phyloP scores from a whole-genome alignment of 1,284 basidiomycete species.

The Moesziomyces parantarcticus region DNA sequence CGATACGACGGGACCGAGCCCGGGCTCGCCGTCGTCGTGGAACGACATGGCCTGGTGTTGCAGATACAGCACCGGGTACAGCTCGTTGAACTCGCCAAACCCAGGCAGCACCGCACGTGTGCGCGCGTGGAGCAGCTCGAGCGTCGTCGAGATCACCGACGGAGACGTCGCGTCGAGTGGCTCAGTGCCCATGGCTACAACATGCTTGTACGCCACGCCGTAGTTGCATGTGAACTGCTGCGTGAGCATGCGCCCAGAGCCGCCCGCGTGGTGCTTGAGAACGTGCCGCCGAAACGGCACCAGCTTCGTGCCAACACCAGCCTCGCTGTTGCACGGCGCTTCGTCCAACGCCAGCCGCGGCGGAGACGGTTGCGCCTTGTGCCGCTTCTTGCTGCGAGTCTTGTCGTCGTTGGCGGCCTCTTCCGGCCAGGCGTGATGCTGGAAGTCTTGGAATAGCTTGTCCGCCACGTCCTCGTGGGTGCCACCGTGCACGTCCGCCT shows the following conservation, averaged over 20 bases:
- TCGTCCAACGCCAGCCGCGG: not conserved
- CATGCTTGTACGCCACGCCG: constrained; percentile 50
- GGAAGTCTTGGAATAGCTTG: constrained; percentile 24
- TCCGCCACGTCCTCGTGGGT: constrained; percentile 19
- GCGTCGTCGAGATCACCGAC: constrained; percentile 12
- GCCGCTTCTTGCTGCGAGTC: not conserved
- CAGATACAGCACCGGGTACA: constrained; percentile 52
- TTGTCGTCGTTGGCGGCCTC: not conserved
- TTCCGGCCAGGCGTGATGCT: constrained; percentile 21
- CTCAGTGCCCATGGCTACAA: constrained; percentile 38
- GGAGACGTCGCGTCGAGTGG: constrained; percentile 21
- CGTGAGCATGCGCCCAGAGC: constrained; percentile 30
- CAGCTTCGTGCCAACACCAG: not conserved
- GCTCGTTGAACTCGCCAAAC: constrained; percentile 46
- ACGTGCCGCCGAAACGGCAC: constrained; percentile 45
- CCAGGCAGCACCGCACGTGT: constrained; percentile 6
- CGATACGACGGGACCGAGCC: constrained; percentile 44
- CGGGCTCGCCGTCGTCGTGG: constrained; percentile 58
- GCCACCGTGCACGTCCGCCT: constrained; percentile 22
- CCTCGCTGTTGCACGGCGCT: too few relatives aligned
- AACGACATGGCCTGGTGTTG: constrained; percentile 48
- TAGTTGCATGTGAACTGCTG: constrained; percentile 59
- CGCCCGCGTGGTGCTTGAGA: constrained; percentile 22
- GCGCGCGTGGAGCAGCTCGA: constrained; percentile 15
- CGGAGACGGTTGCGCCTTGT: not conserved